phyloP scores from a whole-genome alignment of 306 rosid genomes.

The Vigna radiata region DNA sequence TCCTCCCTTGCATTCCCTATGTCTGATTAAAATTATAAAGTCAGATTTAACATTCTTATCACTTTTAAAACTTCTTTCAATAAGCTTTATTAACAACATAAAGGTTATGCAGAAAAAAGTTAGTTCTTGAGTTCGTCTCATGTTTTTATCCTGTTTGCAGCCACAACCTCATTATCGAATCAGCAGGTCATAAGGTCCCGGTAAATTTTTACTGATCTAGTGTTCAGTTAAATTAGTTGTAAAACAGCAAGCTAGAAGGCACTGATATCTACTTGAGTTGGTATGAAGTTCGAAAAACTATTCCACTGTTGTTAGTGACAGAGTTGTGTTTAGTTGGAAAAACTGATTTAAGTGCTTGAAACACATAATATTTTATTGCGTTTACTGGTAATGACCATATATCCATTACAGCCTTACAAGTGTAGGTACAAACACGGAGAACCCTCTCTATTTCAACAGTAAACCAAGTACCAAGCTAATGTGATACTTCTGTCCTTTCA shows the following conservation, averaged over 20 bases:
- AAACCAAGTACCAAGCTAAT: not conserved
- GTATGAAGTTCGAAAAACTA: not conserved
- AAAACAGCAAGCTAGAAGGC: not conserved
- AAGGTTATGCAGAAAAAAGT: not conserved
- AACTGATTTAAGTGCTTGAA: not conserved
- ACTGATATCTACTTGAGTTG: not conserved
- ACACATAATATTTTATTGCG: too few relatives aligned
- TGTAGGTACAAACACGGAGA: too few relatives aligned
- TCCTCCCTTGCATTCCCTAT: not conserved
- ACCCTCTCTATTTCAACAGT: not conserved
- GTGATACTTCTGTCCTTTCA: not conserved
- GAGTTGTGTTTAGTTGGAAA: not conserved
- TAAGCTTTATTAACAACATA: not conserved
- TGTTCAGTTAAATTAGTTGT: not conserved
- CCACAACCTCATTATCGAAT: not conserved
- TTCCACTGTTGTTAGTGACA: not conserved
- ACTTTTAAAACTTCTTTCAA: not conserved
- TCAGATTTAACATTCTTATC: not conserved
- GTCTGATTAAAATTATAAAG: not conserved
- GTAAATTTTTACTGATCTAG: not conserved
- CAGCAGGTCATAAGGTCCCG: not conserved
- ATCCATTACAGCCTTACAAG: too few relatives aligned
- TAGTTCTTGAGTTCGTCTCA: not conserved
- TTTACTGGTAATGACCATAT: too few relatives aligned
- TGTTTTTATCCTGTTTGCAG: not conserved